Evolutionary conservation across 768 basidiomycete genomes (phyloP).

Genomic region (Psilocybe sp.): DNA sequence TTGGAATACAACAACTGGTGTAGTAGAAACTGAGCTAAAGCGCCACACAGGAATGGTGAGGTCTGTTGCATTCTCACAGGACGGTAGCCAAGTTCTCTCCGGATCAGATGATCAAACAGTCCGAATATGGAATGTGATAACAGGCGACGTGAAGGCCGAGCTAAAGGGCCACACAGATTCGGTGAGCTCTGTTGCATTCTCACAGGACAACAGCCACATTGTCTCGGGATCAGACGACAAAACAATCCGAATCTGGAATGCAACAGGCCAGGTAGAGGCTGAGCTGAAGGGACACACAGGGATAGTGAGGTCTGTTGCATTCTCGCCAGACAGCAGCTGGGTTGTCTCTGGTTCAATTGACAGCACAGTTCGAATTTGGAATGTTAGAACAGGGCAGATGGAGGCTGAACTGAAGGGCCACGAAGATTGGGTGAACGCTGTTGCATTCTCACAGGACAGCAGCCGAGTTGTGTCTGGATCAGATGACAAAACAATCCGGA

Average conservation of each 20-base stretch:
- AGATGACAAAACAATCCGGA: too few relatives aligned
- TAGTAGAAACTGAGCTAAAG: background rate
- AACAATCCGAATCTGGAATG: background rate
- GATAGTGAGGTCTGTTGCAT: conserved; percentile 13
- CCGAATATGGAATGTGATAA: conserved; percentile 16
- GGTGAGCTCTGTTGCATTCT: too few relatives aligned
- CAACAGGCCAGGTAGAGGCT: background rate
- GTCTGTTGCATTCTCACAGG: too few relatives aligned
- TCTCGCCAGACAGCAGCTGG: conserved; percentile 9
- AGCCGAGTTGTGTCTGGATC: conserved; percentile 19
- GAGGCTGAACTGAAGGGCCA: background rate
- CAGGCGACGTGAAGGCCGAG: conserved; percentile 1
- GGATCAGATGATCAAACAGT: conserved; percentile 16
- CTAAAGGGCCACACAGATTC: conserved; percentile 11
- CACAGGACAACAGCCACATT: background rate
- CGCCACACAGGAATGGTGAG: conserved; percentile 15
- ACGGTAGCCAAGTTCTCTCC: conserved; percentile 12
- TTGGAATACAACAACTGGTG: conserved; percentile 17
- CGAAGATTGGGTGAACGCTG: conserved; percentile 15
- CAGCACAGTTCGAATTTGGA: conserved; percentile 17
- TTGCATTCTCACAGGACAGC: too few relatives aligned
- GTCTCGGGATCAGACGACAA: background rate
- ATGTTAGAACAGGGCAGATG: conserved; percentile 5
- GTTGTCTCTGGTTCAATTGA: conserved; percentile 16
- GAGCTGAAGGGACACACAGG: conserved; percentile 11